A percentile compares a stretch with the other conserved stretches of the same genome.
These are phyloP conservation scores for Penicillium sp. DNA, from an alignment of 2,329 filamentous ascomycete species.

Conservation along the genomic window DNA sequence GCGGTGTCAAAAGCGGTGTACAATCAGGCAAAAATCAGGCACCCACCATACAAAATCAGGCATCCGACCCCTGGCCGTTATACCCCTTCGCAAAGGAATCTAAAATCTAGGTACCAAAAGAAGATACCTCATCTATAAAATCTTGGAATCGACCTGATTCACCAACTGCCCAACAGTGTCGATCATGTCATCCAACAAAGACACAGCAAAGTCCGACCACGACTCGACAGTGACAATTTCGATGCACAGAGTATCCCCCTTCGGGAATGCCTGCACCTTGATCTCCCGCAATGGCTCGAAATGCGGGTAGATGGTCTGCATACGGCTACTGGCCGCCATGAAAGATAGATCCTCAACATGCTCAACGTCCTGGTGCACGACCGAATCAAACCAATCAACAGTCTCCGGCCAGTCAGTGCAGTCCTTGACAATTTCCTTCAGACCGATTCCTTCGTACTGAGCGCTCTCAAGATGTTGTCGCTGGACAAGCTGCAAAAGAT, in stretches of 20 bases:
- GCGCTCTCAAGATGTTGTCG: slow-evolving; percentile 44
- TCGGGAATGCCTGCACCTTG: slow-evolving; percentile 47
- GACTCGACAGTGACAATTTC: slow-evolving; percentile 47
- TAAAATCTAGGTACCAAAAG: background rate
- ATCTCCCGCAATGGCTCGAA: slow-evolving; percentile 35
- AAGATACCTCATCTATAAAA: background rate
- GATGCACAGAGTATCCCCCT: slow-evolving; percentile 48
- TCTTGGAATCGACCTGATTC: background rate
- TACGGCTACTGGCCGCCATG: slow-evolving; percentile 24
- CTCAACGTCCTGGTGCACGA: slow-evolving; percentile 50
- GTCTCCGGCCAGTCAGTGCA: slow-evolving; percentile 39
- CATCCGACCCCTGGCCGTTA: no score
- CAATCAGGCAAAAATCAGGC: no score
- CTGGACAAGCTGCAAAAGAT: slow-evolving; percentile 43
- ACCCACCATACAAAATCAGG: no score
- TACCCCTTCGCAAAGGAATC: no score
- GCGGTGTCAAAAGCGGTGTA: no score
- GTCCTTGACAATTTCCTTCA: slow-evolving; percentile 40
- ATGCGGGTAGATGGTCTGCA: slow-evolving; percentile 51
- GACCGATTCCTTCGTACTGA: slow-evolving; percentile 42
- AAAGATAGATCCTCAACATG: slow-evolving; percentile 44
- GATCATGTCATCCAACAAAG: slow-evolving; percentile 43
- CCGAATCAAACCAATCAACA: slow-evolving; percentile 41
- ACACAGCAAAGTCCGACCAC: slow-evolving; percentile 42
- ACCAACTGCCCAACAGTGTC: slow-evolving; percentile 34